phyloP scores from a whole-genome alignment of 139 green algal genomes.

The Tetradesmus lagerheimii region DNA sequence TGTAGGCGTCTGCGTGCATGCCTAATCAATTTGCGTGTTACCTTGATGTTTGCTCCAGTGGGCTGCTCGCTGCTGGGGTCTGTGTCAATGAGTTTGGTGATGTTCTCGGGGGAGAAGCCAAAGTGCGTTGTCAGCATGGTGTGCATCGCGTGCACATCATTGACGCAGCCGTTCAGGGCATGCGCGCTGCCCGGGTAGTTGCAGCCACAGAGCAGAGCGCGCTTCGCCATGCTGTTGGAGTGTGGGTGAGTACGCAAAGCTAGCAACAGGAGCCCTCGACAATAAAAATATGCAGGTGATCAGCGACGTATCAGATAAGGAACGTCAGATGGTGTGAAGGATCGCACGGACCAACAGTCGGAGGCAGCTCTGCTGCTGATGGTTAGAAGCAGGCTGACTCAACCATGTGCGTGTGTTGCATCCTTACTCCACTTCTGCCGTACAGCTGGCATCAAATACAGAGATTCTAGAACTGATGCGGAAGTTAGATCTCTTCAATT shows the following conservation, averaged over 20 bases:
- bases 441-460: too few relatives aligned
- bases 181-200: conserved; percentile 71
- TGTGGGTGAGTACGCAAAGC: background rate
- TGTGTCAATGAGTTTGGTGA: conserved; percentile 73
- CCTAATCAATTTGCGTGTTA: background rate
- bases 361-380: background rate
- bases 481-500: too few relatives aligned
- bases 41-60: conserved; percentile 84
- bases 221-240: conserved; percentile 55
- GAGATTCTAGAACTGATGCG: too few relatives aligned
- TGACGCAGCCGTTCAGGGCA: conserved; percentile 76
- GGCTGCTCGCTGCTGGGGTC: conserved; percentile 61
- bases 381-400: background rate
- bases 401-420: background rate
- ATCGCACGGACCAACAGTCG: background rate
- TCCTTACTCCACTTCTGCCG: too few relatives aligned
- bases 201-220: conserved; percentile 71
- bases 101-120: conserved; percentile 67
- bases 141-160: conserved; percentile 75
- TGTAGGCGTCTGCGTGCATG: too few relatives aligned
- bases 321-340: too few relatives aligned
- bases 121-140: conserved; percentile 63
- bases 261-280: too few relatives aligned
- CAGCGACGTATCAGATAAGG: too few relatives aligned
- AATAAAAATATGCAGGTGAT: background rate